Conservation (phyloP, 805 yeast genomes). For the Metschnikowia dekortorum region DNA sequence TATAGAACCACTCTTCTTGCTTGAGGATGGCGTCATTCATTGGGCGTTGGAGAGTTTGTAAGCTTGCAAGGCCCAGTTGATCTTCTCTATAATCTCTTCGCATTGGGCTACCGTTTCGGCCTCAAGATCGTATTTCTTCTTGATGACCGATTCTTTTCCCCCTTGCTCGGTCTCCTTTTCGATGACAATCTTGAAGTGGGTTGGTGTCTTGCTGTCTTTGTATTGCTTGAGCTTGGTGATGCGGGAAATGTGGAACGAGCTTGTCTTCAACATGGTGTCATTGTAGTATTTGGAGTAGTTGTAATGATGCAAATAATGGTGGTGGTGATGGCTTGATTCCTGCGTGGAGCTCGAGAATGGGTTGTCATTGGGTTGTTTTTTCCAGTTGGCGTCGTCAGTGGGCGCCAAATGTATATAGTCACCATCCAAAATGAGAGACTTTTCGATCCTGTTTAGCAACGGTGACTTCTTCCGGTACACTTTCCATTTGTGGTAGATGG, state of each 20-base stretch:
- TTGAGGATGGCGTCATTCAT: neutral
- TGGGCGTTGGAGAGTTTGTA: slow-evolving; percentile 36
- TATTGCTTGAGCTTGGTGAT: slow-evolving; percentile 73
- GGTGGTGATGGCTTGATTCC: slow-evolving; percentile 24
- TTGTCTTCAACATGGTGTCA: slow-evolving; percentile 75
- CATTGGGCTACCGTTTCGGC: slow-evolving; percentile 60
- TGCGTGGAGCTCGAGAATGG: slow-evolving; percentile 22
- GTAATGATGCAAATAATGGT: slow-evolving; percentile 36
- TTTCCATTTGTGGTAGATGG: slow-evolving; percentile 76
- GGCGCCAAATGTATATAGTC: slow-evolving; percentile 88
- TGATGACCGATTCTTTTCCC: slow-evolving; percentile 53
- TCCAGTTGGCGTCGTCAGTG: slow-evolving; percentile 61
- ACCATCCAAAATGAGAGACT: slow-evolving; percentile 88
- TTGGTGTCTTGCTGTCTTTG: slow-evolving; percentile 55
- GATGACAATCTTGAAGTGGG: slow-evolving; percentile 77
- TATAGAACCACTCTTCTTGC: neutral
- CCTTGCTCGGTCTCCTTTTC: slow-evolving; percentile 27
- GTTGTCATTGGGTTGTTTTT: slow-evolving; percentile 27
- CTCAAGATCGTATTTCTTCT: slow-evolving; percentile 84
- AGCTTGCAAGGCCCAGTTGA: slow-evolving; percentile 53
- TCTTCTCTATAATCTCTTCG: slow-evolving; percentile 69
- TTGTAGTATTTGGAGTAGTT: slow-evolving; percentile 42
- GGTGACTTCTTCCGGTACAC: slow-evolving; percentile 89
- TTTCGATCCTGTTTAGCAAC: slow-evolving; percentile 72
- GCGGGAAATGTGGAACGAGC: slow-evolving; percentile 81